Percentiles rank a stretch among this genome's conserved stretches.
Evolutionary conservation across 2,329 filamentous ascomycete species (phyloP).

Genomic region (Thelonectria blattea): DNA sequence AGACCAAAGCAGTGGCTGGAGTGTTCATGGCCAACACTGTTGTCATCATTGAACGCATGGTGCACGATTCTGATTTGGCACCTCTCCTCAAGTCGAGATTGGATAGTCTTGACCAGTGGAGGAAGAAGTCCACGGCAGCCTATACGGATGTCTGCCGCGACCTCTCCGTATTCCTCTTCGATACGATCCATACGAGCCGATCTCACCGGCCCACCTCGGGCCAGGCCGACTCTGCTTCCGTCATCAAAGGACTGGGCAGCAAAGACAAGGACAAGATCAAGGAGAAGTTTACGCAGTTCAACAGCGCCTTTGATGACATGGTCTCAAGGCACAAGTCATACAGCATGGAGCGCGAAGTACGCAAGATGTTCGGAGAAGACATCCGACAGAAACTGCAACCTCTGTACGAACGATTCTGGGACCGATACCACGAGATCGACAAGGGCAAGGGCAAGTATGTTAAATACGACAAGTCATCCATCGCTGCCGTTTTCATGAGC

Average conservation of each 20-base stretch:
- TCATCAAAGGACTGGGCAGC: slow-evolving; percentile 81
- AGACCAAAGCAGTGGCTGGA: slow-evolving; percentile 78
- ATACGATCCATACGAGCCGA: slow-evolving; percentile 90
- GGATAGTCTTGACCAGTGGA: slow-evolving; percentile 77
- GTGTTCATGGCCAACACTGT: slow-evolving; percentile 93
- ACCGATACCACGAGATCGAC: slow-evolving; percentile 95
- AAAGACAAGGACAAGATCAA: slow-evolving; percentile 98
- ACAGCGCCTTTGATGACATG: slow-evolving; percentile 87
- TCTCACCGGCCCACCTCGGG: slow-evolving; percentile 74
- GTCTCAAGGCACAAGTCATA: slow-evolving; percentile 81
- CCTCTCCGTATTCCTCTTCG: slow-evolving; percentile 81
- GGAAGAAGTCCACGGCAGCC: slow-evolving; percentile 80
- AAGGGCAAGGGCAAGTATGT: slow-evolving; percentile 98
- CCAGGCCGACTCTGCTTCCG: slow-evolving; percentile 79
- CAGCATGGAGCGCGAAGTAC: slow-evolving; percentile 90
- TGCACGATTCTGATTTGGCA: slow-evolving; percentile 79
- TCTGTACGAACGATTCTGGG: slow-evolving; percentile 93
- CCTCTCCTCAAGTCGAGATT: slow-evolving; percentile 72
- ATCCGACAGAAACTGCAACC: slow-evolving; percentile 93
- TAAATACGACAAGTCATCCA: slow-evolving; percentile 89
- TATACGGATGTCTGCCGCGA: slow-evolving; percentile 92
- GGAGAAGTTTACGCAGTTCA: slow-evolving; percentile 93
- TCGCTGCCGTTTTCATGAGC: slow-evolving; percentile 69
- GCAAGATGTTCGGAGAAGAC: slow-evolving; percentile 78
- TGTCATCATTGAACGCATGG: slow-evolving; percentile 82